Percentiles rank a stretch among this genome's conserved stretches.
These are phyloP conservation scores for Cicer pinnatifidum DNA, from an alignment of 306 rosid species.

Conservation along the genomic window DNA sequence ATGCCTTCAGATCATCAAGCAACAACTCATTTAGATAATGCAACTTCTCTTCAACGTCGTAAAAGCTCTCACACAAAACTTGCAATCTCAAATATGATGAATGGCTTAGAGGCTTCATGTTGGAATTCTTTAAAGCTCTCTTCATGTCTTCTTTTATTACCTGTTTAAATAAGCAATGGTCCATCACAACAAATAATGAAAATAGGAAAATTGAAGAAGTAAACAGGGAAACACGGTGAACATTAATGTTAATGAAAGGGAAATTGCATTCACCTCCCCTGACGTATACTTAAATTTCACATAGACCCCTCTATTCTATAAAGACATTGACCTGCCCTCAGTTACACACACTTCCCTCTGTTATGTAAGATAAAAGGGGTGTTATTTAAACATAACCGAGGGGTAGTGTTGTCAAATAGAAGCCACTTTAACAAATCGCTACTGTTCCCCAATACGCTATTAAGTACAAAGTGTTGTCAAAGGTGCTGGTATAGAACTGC, in stretches of 20 bases:
- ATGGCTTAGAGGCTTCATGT: slow-evolving; percentile 93
- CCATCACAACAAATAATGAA: slow-evolving; percentile 43
- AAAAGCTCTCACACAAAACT: slow-evolving; percentile 72
- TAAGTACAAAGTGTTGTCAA: too few species aligned
- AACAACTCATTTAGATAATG: slow-evolving; percentile 56
- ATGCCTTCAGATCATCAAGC: slow-evolving; percentile 68
- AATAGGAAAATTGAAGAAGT: slow-evolving; percentile 14
- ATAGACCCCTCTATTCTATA: neutral
- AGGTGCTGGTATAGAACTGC: too few species aligned
- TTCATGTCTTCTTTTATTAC: slow-evolving; percentile 82
- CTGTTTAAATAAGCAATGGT: slow-evolving; percentile 50
- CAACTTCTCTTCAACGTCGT: slow-evolving; percentile 77
- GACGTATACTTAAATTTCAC: neutral
- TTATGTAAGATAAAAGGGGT: neutral
- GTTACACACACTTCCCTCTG: neutral
- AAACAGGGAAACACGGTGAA: slow-evolving; percentile 2
- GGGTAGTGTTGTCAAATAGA: neutral
- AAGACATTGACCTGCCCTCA: neutral
- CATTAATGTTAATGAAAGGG: neutral
- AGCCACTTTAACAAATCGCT: too few species aligned
- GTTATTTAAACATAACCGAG: neutral
- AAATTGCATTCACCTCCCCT: neutral
- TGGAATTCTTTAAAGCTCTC: slow-evolving; percentile 77
- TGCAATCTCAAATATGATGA: slow-evolving; percentile 81
- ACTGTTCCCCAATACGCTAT: too few species aligned